Base-by-base conservation (phyloP, 1,284 basidiomycete species). In the Puccinia triticina region DNA sequence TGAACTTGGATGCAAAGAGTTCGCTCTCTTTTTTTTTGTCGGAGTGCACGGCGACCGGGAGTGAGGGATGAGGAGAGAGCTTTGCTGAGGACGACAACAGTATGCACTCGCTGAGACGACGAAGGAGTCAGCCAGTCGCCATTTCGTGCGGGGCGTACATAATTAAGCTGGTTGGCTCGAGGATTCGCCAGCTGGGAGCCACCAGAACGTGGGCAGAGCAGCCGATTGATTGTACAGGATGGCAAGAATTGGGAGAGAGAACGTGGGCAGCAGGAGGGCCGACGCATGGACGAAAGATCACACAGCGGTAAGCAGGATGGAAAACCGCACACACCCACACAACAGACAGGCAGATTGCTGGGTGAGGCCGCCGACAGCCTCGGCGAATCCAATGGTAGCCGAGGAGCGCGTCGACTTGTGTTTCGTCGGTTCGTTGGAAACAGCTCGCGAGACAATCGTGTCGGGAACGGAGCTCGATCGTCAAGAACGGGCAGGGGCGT, bases 121-220 rank as follows among this genome's bases (percentile, higher is more conserved):
- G 43, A 7, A 46, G 43, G 43, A 46, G 43, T 46, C 43, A 46
- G 43, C 14, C 14, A 59, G n/a, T 32, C 7, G n/a, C 5, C n/a
- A 59, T n/a, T 32, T 10, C 23, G 10, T 7, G 29, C 18, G n/a
- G n/a, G 8, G 10, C n/a, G 8, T 26, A 8, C n/a, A n/a, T n/a
- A n/a, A n/a, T n/a, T n/a, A n/a, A n/a, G n/a, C n/a, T n/a, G n/a
- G n/a, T n/a, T n/a, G n/a, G n/a, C n/a, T n/a, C n/a, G n/a, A n/a
- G n/a, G n/a, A n/a, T n/a, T n/a, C n/a, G n/a, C 57, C 26, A 59
- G 57, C n/a, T 26, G 61, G 61, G n/a, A n/a, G n/a, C n/a, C n/a
- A n/a, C n/a, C n/a, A 64, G 61, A 64, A 64, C 61, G 61, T 64
- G 61, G 61, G 34, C 61, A 37, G 32, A 29, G 37, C 26, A 34